Conservation (phyloP, 345 rosid genomes). For the Sonneratia alba region DNA sequence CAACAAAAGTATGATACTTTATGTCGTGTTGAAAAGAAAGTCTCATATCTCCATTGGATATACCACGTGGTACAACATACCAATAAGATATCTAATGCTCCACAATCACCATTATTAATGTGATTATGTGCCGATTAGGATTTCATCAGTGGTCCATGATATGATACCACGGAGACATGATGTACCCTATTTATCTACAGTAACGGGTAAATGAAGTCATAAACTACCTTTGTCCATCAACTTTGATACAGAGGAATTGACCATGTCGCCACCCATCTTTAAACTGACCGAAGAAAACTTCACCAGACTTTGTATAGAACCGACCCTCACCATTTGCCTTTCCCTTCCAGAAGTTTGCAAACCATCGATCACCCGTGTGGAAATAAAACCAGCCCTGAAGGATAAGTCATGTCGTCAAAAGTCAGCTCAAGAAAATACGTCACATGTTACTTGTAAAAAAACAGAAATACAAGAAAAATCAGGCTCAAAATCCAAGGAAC, state of each 20-base stretch:
- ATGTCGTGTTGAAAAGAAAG: too few species aligned
- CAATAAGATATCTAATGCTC: background rate
- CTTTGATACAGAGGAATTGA: constrained; percentile 55
- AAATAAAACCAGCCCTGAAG: constrained; percentile 92
- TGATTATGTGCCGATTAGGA: background rate
- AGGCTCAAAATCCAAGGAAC: background rate
- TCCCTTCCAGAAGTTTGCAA: constrained; percentile 99
- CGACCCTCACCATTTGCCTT: constrained; percentile 90
- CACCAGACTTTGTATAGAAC: constrained; percentile 80
- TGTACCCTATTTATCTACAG: background rate
- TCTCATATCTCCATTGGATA: background rate
- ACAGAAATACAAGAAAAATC: too few species aligned
- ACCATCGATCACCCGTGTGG: constrained; percentile 83
- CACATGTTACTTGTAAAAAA: too few species aligned
- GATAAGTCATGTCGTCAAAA: constrained; percentile 3
- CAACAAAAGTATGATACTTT: background rate
- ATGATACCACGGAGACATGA: background rate
- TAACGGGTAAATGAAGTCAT: background rate
- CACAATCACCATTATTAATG: background rate
- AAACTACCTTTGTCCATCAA: constrained; percentile 69
- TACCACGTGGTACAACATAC: background rate
- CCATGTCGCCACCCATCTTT: constrained; percentile 94
- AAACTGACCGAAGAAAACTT: constrained; percentile 73
- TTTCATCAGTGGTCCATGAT: background rate
- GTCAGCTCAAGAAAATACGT: background rate